Evolutionary conservation across 1,284 basidiomycete genomes (phyloP), one percentile per base, ranked within the genome.

Genomic region (Trichosporon coremiiforme): DNA sequence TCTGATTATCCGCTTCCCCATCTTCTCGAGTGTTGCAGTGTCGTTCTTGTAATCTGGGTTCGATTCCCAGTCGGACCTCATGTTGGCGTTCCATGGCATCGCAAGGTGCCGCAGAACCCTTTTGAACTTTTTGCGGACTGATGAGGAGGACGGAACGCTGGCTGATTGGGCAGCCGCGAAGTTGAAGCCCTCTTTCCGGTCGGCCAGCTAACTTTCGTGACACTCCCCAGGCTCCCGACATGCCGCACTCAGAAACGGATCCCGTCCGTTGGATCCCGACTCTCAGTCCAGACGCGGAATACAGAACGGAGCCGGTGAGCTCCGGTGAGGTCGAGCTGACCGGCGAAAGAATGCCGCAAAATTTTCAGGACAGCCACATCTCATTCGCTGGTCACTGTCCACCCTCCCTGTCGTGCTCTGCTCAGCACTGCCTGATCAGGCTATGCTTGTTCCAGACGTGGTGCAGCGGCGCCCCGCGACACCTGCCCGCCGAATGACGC

Each of bases 21-120:
- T 53, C 47, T 22, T 22, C 20, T 1, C n/a, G 20, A n/a, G 45
- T n/a, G 20, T 53, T n/a, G 47, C n/a, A 53, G n/a, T 8, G 20
- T 53, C 47, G 47, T 53, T 53, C 47, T 53, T 53, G 47, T 53
- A 53, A 53, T 53, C 47, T 53, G 47, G 47, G 47, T 53, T 53
- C 47, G 47, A 53, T 53, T 53, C 47, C 47, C 47, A 53, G 47
- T 53, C 47, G 47, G 47, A 53, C 47, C 47, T 53, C 22, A n/a
- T 53, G 15, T 22, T 15, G 2, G 20, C 47, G 47, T 17, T 53
- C 17, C 15, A 4, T 2, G 47, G 20, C 47, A 53, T 22, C 20
- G 20, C n/a, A 53, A 53, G n/a, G 17, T 53, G 47, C 17, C n/a
- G 4, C 20, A 53, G 41, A 22, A 53, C 6, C 47, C 20, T 53